Evolutionary conservation across 257 asterid species (phyloP).

Genomic region (Handroanthus guayacan): DNA sequence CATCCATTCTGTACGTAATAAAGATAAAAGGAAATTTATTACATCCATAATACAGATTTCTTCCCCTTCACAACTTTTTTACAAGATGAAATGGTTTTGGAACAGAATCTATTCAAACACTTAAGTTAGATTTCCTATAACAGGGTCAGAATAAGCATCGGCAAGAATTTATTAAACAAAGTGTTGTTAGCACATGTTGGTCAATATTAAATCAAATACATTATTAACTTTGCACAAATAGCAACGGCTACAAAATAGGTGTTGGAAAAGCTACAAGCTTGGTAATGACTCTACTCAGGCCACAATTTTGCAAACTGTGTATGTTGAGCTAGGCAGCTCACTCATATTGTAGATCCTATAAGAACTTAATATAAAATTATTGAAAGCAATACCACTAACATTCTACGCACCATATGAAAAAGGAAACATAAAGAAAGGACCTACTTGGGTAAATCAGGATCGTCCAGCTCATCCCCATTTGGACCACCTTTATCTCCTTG

Average conservation of each 20-base stretch:
- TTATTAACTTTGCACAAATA: neutral
- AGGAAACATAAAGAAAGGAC: constrained; percentile 38
- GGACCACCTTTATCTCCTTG: constrained; percentile 63
- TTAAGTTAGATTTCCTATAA: neutral
- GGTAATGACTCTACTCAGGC: no score
- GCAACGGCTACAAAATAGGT: neutral
- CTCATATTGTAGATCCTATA: neutral
- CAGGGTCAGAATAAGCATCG: neutral
- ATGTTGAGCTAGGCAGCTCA: constrained; percentile 14
- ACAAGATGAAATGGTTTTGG: neutral
- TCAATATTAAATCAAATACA: no score
- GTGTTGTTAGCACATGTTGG: no score
- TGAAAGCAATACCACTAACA: constrained; percentile 40
- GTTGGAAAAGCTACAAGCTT: no score
- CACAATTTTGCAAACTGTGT: no score
- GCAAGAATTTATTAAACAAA: neutral
- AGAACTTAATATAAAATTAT: neutral
- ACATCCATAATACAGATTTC: no score
- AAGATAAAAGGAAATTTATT: constrained; percentile 7
- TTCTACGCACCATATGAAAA: constrained; percentile 3
- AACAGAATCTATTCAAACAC: neutral
- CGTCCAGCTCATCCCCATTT: constrained; percentile 68
- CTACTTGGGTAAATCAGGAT: constrained; percentile 84
- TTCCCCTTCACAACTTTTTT: neutral
- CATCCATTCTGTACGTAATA: constrained; percentile 70